These are phyloP conservation scores for Catenaria anguillulae DNA, from an alignment of 371 early-diverging fungal genomes.

Conservation along the genomic window DNA sequence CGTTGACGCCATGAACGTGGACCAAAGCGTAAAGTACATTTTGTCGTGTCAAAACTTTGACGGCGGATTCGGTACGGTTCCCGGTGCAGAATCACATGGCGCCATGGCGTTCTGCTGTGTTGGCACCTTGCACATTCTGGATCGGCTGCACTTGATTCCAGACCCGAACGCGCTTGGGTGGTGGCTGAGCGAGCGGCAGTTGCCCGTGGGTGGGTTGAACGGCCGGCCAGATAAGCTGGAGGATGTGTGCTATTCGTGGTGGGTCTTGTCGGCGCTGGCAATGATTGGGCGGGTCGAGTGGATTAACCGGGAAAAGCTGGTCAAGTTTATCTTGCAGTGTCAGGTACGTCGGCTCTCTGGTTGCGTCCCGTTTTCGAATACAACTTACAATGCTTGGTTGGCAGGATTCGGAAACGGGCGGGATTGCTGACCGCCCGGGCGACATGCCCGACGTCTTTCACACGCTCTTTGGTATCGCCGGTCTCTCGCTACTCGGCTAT, in stretches of 20 bases:
- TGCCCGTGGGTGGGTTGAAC: slow-evolving; percentile 86
- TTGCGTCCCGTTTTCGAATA: no score
- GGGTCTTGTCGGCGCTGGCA: slow-evolving; percentile 85
- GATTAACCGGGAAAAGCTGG: slow-evolving; percentile 67
- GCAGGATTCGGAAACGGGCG: slow-evolving; percentile 73
- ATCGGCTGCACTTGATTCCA: slow-evolving; percentile 49
- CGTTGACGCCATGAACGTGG: slow-evolving; percentile 53
- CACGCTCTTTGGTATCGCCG: slow-evolving; percentile 87
- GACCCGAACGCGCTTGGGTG: slow-evolving; percentile 52
- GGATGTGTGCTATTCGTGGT: slow-evolving; percentile 99
- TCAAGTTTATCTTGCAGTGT: slow-evolving; percentile 62
- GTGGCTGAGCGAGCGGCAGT: slow-evolving; percentile 92
- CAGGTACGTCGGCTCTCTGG: slow-evolving; percentile 50
- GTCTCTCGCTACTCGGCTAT: slow-evolving; percentile 71
- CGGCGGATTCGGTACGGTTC: slow-evolving; percentile 89
- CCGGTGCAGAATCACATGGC: slow-evolving; percentile 91
- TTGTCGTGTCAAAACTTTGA: slow-evolving; percentile 81
- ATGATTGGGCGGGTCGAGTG: slow-evolving; percentile 69
- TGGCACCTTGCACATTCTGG: slow-evolving; percentile 65
- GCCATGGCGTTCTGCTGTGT: slow-evolving; percentile 90
- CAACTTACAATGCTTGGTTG: no score
- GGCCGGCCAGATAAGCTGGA: slow-evolving; percentile 95
- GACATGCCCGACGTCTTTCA: slow-evolving; percentile 94
- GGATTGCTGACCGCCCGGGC: slow-evolving; percentile 89
- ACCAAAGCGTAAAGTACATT: slow-evolving; percentile 61